Conservation (phyloP, 225 moss, liverwort and hornwort species). For the Polytrichum formosum region DNA sequence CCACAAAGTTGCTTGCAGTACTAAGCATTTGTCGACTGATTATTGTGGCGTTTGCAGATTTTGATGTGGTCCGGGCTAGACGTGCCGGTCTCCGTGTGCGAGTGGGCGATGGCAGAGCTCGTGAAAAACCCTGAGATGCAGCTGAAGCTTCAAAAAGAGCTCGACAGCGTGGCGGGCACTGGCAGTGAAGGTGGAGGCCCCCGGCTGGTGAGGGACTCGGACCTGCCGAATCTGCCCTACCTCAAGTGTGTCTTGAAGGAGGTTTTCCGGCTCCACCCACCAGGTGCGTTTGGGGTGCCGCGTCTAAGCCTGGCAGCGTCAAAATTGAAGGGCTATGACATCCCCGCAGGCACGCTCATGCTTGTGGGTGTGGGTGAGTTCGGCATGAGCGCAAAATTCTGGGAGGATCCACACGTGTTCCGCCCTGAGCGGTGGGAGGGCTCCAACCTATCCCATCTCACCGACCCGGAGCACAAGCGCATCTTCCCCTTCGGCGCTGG, state of each 20-base stretch:
- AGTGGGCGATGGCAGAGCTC: slow-evolving; percentile 6
- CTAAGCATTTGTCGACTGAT: too few species aligned
- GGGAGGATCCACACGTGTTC: not conserved
- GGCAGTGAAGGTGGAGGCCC: not conserved
- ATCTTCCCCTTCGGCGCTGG: slow-evolving; percentile 9
- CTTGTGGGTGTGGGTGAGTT: not conserved
- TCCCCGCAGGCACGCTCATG: slow-evolving; percentile 4
- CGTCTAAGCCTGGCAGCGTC: not conserved
- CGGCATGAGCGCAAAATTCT: not conserved
- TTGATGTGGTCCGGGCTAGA: slow-evolving; percentile 8
- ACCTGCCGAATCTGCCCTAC: not conserved
- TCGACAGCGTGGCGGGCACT: not conserved
- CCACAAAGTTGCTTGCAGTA: too few species aligned
- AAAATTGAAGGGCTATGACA: slow-evolving; percentile 1
- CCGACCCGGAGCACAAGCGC: not conserved
- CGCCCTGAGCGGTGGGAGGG: slow-evolving; percentile 9
- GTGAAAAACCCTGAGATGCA: not conserved
- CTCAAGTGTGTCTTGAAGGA: slow-evolving; percentile 7
- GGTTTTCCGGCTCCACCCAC: slow-evolving; percentile 7
- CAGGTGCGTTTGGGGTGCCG: slow-evolving; percentile 3
- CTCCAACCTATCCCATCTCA: not conserved
- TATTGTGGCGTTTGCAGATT: not conserved
- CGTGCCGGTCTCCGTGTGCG: not conserved
- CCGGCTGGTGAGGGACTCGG: not conserved
- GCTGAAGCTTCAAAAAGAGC: slow-evolving; percentile 2